Evolutionary conservation across 108 stramenopile genomes (phyloP).

Genomic region (Aurantiochytrium sp.): DNA sequence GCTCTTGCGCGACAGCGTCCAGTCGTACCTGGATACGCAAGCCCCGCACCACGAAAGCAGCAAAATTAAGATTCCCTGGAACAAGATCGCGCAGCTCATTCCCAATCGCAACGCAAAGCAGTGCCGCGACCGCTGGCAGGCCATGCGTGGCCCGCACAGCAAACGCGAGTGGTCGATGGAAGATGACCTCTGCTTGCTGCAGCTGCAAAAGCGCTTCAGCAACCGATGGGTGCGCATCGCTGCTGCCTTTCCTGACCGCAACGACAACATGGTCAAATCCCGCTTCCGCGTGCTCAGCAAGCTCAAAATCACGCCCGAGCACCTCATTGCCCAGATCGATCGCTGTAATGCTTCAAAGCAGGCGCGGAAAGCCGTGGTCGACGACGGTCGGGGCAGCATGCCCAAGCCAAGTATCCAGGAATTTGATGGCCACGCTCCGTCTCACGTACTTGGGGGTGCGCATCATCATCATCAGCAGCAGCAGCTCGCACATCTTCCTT

Average conservation of each 20-base stretch:
- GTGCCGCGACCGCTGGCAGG: not conserved
- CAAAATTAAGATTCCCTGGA: not conserved
- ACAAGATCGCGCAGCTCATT: not conserved
- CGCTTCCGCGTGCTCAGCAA: not conserved
- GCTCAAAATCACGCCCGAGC: not conserved
- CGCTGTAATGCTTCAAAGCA: not conserved
- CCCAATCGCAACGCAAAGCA: not conserved
- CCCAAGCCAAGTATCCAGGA: no score
- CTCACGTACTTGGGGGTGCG: no score
- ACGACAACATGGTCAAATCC: constrained; percentile 12
- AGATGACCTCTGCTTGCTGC: not conserved
- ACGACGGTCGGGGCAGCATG: not conserved
- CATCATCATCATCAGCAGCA: no score
- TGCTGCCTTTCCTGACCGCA: not conserved
- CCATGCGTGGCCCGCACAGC: not conserved
- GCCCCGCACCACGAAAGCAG: not conserved
- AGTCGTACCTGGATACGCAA: not conserved
- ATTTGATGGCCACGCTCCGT: no score
- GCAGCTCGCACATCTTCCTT: no score
- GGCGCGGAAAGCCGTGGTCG: not conserved
- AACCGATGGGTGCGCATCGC: not conserved
- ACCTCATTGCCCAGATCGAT: not conserved
- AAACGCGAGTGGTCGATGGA: constrained; percentile 3
- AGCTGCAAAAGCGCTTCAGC: not conserved
- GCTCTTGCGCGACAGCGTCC: not conserved